phyloP scores from a whole-genome alignment of 2,329 filamentous ascomycete species.

The Talaromyces sp. region DNA sequence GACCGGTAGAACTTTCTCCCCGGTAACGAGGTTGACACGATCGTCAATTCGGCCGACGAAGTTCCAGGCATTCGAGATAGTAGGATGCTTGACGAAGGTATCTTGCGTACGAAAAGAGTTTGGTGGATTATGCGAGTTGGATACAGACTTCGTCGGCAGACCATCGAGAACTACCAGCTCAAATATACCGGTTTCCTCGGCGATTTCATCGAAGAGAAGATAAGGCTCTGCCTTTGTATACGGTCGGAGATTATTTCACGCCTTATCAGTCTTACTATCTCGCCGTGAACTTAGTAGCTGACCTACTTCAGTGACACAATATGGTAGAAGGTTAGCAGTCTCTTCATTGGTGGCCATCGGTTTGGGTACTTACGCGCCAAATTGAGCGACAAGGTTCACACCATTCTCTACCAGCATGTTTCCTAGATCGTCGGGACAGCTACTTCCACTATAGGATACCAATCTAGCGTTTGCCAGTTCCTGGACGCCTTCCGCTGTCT shows the following conservation, averaged over 20 bases:
- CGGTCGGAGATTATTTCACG: conserved; percentile 58
- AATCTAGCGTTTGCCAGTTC: conserved; percentile 46
- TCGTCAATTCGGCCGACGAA: not conserved
- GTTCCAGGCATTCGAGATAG: not conserved
- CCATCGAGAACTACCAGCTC: conserved; percentile 36
- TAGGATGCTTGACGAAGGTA: not conserved
- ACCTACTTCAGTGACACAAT: too few species aligned
- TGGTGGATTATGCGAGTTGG: conserved; percentile 30
- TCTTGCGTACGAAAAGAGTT: not conserved
- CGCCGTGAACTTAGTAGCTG: conserved; percentile 57
- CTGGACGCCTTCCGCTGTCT: not conserved
- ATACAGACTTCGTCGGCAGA: conserved; percentile 38
- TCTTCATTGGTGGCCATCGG: too few species aligned
- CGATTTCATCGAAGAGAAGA: conserved; percentile 38
- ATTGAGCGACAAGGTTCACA: conserved; percentile 55
- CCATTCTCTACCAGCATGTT: conserved; percentile 51
- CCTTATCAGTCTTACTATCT: conserved; percentile 48
- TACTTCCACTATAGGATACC: conserved; percentile 56
- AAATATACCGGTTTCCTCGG: conserved; percentile 29
- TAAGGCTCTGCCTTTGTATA: conserved; percentile 40
- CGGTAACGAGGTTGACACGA: not conserved
- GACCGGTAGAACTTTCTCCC: not conserved
- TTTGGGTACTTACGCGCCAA: conserved; percentile 47
- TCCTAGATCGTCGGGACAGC: conserved; percentile 58
- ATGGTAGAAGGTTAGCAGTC: not conserved